These are phyloP conservation scores for sorghum (Sorghum bicolor) DNA, from an alignment of 176 grass and related monocot genomes.

Conservation along the genomic window Sorghum_bicolor_NCBIv3 NC_012870.2:4146501-4147000, in stretches of 20 bases:
- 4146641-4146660: conserved; percentile 28
- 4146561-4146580: neutral
- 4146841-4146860: conserved; percentile 25
- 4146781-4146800: conserved; percentile 44
- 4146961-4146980: neutral
- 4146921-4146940: neutral
- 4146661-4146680: conserved; percentile 52
- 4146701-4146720: conserved; percentile 41
- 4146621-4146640: conserved; percentile 10
- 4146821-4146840: conserved; percentile 42
- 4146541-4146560: neutral
- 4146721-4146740: conserved; percentile 44
- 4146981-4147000: neutral
- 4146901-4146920: neutral
- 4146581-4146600: neutral
- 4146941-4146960: neutral
- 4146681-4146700: conserved; percentile 43
- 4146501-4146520: neutral
- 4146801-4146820: conserved; percentile 48
- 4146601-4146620: conserved; percentile 35
- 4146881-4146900: neutral
- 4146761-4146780: conserved; percentile 24
- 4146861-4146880: conserved; percentile 24
- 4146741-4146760: conserved; percentile 23
- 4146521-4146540: neutral